These are phyloP conservation scores for Botrytis medusae DNA, from an alignment of 2,329 filamentous ascomycete genomes.

Conservation along the genomic window DNA sequence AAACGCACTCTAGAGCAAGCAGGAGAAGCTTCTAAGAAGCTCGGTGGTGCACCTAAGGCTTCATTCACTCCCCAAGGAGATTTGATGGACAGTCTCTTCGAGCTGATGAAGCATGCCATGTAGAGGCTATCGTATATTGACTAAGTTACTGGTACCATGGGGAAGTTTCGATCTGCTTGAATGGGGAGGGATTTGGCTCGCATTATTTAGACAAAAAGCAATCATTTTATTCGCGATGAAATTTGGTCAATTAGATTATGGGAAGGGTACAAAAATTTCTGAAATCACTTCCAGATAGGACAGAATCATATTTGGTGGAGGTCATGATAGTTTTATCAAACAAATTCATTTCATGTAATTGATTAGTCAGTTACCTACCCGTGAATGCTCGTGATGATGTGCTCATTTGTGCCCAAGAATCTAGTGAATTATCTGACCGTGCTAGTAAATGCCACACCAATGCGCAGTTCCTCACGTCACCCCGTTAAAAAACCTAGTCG, in stretches of 20 bases:
- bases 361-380: rapidly evolving
- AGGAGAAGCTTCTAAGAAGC: neutral
- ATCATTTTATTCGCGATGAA: neutral
- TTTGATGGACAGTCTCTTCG: no score
- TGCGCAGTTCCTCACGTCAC: neutral
- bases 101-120: no score
- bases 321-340: neutral
- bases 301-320: neutral
- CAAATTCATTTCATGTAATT: neutral
- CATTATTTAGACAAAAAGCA: neutral
- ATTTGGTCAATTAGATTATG: neutral
- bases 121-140: no score
- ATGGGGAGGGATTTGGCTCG: neutral
- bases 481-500: rapidly evolving
- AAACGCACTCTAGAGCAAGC: neutral
- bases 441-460: neutral
- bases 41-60: no score
- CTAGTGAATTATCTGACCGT: neutral
- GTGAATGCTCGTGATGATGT: neutral
- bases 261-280: neutral
- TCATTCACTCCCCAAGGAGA: no score
- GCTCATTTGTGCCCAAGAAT: neutral
- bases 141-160: no score
- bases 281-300: neutral
- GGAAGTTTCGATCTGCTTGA: no score